Conservation (phyloP, 805 yeast species). For the Kluyveromyces starmeri region DNA sequence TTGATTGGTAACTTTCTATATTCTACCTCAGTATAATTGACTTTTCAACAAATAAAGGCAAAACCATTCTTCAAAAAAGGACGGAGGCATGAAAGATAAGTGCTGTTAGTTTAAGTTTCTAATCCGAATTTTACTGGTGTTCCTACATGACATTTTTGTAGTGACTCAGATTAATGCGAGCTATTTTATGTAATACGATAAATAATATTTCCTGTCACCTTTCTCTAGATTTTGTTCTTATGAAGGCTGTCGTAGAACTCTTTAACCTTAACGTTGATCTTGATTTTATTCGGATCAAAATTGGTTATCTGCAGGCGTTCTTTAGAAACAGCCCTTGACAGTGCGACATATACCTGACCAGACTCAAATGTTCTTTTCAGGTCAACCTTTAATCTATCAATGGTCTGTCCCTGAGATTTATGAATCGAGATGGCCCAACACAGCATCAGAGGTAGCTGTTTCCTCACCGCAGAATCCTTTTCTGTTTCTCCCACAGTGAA, state of each 20-base stretch:
- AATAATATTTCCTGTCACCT: too few species aligned
- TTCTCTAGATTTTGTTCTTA: too few species aligned
- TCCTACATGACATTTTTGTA: too few species aligned
- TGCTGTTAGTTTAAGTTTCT: too few species aligned
- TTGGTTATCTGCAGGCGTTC: slow-evolving; percentile 58
- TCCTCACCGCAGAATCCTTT: slow-evolving; percentile 32
- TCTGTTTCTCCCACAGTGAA: slow-evolving; percentile 32
- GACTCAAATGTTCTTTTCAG: slow-evolving; percentile 59
- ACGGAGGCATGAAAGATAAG: too few species aligned
- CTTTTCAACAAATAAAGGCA: too few species aligned
- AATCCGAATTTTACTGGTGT: too few species aligned
- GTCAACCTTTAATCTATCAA: slow-evolving; percentile 62
- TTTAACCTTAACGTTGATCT: slow-evolving; percentile 51
- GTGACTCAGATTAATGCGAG: too few species aligned
- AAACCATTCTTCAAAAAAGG: too few species aligned
- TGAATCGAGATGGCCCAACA: slow-evolving; percentile 84
- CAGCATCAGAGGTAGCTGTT: slow-evolving; percentile 59
- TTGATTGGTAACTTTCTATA: too few species aligned
- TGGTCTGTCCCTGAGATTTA: slow-evolving; percentile 79
- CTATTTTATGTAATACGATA: too few species aligned
- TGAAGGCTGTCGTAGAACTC: slow-evolving; percentile 47
- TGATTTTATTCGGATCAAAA: slow-evolving; percentile 49
- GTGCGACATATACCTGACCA: slow-evolving; percentile 79
- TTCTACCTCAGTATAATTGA: too few species aligned
- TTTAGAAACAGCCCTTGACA: slow-evolving; percentile 66